Evolutionary conservation across 2,329 filamentous ascomycete species (phyloP).

Genomic region (Sarocladiaceae sp.): DNA sequence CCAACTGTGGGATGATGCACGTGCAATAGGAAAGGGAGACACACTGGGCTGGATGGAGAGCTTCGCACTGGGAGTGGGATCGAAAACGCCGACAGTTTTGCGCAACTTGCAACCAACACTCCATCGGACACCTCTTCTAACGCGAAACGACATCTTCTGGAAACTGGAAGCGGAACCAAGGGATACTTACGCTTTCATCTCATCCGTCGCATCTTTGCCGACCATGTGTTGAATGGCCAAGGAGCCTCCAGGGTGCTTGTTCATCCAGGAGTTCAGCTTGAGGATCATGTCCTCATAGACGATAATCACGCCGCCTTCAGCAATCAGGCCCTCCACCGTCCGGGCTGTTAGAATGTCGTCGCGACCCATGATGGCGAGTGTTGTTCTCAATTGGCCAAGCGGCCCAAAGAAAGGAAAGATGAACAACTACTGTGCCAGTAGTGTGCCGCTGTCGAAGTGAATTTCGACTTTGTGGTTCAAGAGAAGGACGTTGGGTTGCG

Average conservation of each 20-base stretch:
- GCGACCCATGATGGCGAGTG: slow-evolving; percentile 26
- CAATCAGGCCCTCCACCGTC: slow-evolving; percentile 46
- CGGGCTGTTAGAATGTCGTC: slow-evolving; percentile 36
- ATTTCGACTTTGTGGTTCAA: too few species aligned
- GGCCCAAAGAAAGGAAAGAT: background rate
- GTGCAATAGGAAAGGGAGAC: background rate
- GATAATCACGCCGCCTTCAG: slow-evolving; percentile 48
- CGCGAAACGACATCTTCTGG: too few species aligned
- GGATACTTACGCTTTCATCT: slow-evolving; percentile 47
- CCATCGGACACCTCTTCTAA: too few species aligned
- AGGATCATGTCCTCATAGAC: slow-evolving; percentile 50
- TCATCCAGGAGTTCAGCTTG: slow-evolving; percentile 51
- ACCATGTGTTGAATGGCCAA: slow-evolving; percentile 57
- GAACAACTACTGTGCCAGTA: too few species aligned
- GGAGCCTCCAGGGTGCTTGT: slow-evolving; percentile 51
- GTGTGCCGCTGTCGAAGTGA: too few species aligned
- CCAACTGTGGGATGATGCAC: too few species aligned
- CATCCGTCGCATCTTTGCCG: slow-evolving; percentile 51
- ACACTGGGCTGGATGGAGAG: background rate
- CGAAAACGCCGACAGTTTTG: background rate
- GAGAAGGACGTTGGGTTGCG: background rate
- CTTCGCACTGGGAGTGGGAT: background rate
- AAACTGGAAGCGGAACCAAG: slow-evolving; percentile 3
- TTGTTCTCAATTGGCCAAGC: background rate
- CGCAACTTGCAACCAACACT: background rate